These are phyloP conservation scores for Trichoderma cornu-damae DNA, from an alignment of 2,329 filamentous ascomycete species.

Conservation along the genomic window DNA sequence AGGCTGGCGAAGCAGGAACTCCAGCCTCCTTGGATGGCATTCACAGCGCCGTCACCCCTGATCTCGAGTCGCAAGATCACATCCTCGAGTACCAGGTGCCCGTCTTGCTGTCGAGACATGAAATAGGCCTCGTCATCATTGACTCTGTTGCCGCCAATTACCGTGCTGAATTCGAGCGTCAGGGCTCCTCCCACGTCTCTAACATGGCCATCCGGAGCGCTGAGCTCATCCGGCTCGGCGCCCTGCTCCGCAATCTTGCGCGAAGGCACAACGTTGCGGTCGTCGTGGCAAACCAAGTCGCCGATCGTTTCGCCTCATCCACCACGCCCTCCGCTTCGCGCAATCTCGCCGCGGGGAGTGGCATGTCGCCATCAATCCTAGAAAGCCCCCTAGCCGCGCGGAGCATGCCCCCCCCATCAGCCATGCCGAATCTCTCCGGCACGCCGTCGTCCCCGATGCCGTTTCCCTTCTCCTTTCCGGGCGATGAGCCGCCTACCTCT, in stretches of 20 bases:
- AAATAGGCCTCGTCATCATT: constrained; percentile 75
- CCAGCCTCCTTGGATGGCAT: constrained; percentile 67
- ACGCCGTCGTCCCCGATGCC: constrained; percentile 40
- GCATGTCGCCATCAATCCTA: constrained; percentile 6
- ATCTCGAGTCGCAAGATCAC: constrained; percentile 92
- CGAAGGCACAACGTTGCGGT: constrained; percentile 70
- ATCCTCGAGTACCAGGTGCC: constrained; percentile 91
- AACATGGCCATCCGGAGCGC: constrained; percentile 70
- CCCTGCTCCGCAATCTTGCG: constrained; percentile 70
- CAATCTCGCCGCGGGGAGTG: not conserved
- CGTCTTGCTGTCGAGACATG: constrained; percentile 69
- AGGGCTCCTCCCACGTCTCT: constrained; percentile 39
- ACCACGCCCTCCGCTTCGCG: not conserved
- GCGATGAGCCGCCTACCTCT: constrained; percentile 32
- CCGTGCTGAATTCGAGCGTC: constrained; percentile 77
- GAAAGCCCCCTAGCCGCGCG: constrained; percentile 49
- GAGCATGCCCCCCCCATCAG: constrained; percentile 33
- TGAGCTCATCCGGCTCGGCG: constrained; percentile 72
- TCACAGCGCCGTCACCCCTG: constrained; percentile 74
- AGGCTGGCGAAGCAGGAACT: constrained; percentile 24
- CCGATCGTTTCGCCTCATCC: constrained; percentile 65
- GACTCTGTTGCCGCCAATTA: constrained; percentile 96
- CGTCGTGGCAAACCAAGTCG: constrained; percentile 92
- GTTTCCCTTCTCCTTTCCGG: constrained; percentile 26
- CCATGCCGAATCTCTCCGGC: constrained; percentile 27